phyloP scores from a whole-genome alignment of 2,329 filamentous ascomycete species.

The Ceratocystis smalleyi region DNA sequence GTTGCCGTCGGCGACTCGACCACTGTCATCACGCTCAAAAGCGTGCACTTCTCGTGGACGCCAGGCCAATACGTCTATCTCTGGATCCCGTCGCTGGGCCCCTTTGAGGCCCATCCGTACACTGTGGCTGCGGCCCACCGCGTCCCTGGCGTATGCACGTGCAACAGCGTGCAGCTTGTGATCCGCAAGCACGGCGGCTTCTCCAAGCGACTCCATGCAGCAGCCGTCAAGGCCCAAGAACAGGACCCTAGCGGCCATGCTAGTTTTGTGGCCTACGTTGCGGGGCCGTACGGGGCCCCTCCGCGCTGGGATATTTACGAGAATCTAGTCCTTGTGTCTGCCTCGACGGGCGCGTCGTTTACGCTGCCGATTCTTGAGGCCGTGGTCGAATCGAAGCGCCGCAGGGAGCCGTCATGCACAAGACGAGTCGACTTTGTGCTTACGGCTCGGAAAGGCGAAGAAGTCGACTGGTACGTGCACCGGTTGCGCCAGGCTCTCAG shows the following conservation, averaged over 20 bases:
- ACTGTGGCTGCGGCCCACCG: constrained; percentile 43
- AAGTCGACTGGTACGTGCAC: constrained; percentile 40
- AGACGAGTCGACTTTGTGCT: constrained; percentile 39
- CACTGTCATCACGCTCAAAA: constrained; percentile 44
- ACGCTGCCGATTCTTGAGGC: constrained; percentile 44
- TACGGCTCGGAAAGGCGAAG: constrained; percentile 35
- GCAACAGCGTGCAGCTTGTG: constrained; percentile 45
- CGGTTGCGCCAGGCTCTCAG: constrained; percentile 33
- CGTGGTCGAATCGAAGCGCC: constrained; percentile 27
- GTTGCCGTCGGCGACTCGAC: constrained; percentile 35
- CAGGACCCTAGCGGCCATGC: constrained; percentile 21
- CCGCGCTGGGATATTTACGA: constrained; percentile 44
- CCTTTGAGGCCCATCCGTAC: constrained; percentile 43
- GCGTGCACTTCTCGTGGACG: constrained; percentile 43
- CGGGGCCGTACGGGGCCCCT: constrained; percentile 41
- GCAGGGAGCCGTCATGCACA: constrained; percentile 30
- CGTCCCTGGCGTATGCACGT: constrained; percentile 35
- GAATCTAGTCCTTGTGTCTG: constrained; percentile 43
- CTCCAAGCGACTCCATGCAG: constrained; percentile 36
- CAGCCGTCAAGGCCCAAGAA: constrained; percentile 27
- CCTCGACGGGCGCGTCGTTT: constrained; percentile 48
- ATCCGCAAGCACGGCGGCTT: constrained; percentile 42
- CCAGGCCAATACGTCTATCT: constrained; percentile 46
- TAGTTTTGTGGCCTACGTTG: constrained; percentile 32
- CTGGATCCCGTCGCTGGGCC: constrained; percentile 40